Evolutionary conservation across 495 filamentous ascomycete species (phyloP).

Genomic region (Penicillium egyptiacum): DNA sequence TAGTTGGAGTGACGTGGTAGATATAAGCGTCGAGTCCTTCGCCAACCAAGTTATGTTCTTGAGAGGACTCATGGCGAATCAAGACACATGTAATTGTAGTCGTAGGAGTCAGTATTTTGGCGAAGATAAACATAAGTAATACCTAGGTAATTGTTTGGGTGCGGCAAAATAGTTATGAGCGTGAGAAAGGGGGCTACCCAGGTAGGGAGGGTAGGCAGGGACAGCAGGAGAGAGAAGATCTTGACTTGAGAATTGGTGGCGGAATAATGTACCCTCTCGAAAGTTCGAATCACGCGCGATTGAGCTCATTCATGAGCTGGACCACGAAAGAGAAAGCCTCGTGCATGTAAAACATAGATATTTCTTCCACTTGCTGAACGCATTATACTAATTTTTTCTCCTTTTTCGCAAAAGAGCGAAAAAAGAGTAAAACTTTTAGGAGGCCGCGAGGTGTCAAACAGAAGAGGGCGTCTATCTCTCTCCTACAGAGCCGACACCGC

Average conservation of each 20-base stretch:
- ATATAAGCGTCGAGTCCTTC: constrained; percentile 25
- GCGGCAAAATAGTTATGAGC: too few species aligned
- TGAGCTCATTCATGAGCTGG: not conserved
- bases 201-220: too few species aligned
- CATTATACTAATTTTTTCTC: not conserved
- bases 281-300: not conserved
- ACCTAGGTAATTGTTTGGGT: too few species aligned
- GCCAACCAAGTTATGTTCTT: constrained; percentile 24
- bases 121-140: too few species aligned
- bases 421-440: not conserved
- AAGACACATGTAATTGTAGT: not conserved
- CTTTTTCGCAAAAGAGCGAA: not conserved
- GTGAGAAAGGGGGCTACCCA: too few species aligned
- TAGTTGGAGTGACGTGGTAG: constrained; percentile 27
- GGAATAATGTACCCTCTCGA: not conserved
- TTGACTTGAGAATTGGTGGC: not conserved
- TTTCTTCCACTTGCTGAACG: not conserved
- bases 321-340: not conserved
- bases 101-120: too few species aligned
- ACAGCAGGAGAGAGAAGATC: too few species aligned
- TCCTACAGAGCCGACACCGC: not conserved
- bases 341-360: not conserved
- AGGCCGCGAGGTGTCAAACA: not conserved
- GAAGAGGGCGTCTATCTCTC: not conserved
- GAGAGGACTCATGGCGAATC: constrained; percentile 19